Evolutionary conservation across 164 flowering plant species (phyloP).

Genomic region (Chloranthus sessilifolius): DNA sequence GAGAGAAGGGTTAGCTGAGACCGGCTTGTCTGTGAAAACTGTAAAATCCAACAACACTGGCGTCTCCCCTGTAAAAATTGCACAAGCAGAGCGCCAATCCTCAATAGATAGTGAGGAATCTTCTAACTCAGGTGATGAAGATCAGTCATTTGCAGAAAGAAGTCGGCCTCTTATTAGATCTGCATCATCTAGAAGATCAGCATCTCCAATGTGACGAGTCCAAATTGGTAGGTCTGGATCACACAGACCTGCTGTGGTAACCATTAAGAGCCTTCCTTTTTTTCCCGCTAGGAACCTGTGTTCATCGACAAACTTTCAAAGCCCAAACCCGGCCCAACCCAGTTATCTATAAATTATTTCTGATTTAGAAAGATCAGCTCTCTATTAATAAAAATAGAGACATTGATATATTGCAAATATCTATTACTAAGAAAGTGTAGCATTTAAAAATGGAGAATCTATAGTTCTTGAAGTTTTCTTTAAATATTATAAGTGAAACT

Average conservation of each 20-base stretch:
- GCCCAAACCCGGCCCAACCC: too few relatives aligned
- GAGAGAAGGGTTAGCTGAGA: slow-evolving; percentile 16
- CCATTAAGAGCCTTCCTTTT: slow-evolving; percentile 67
- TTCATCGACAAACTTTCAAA: too few relatives aligned
- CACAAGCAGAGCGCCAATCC: slow-evolving; percentile 58
- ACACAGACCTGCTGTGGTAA: slow-evolving; percentile 58
- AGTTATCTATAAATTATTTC: too few relatives aligned
- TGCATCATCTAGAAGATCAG: slow-evolving; percentile 78
- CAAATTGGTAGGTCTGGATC: slow-evolving; percentile 83
- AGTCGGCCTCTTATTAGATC: slow-evolving; percentile 61
- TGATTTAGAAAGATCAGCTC: too few relatives aligned
- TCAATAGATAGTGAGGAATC: slow-evolving; percentile 64
- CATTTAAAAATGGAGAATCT: too few relatives aligned
- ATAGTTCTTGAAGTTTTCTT: too few relatives aligned
- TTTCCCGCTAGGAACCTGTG: slow-evolving; percentile 54
- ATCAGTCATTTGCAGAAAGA: slow-evolving; percentile 51
- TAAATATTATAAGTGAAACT: too few relatives aligned
- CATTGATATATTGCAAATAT: too few relatives aligned
- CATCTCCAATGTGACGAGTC: slow-evolving; percentile 87
- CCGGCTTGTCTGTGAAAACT: slow-evolving; percentile 17
- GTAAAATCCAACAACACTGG: slow-evolving; percentile 38
- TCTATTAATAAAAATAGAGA: too few relatives aligned
- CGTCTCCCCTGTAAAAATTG: slow-evolving; percentile 77
- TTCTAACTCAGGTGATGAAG: slow-evolving; percentile 54
- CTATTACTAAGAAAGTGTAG: too few relatives aligned